These are phyloP conservation scores for Colletotrichum magnum DNA, from an alignment of 2,329 filamentous ascomycete species.

Conservation along the genomic window DNA sequence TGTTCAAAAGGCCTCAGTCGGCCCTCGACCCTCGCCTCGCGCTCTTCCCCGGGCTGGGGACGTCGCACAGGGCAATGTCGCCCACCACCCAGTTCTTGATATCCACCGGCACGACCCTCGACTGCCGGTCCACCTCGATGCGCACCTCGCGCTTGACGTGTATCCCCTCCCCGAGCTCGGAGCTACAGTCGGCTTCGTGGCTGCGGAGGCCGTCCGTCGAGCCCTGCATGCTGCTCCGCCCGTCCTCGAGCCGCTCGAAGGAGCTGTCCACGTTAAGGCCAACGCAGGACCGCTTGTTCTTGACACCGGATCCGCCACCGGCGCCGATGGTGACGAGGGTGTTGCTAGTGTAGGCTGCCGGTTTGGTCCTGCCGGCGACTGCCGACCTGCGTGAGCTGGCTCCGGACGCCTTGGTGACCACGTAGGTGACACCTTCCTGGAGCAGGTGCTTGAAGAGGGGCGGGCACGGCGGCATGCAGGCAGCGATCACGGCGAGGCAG, in stretches of 20 bases:
- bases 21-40: no score
- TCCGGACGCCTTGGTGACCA: not conserved
- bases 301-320: not conserved
- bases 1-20: no score
- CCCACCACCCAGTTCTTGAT: slow-evolving; percentile 1
- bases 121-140: not conserved
- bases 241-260: not conserved
- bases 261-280: not conserved
- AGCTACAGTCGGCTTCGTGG: not conserved
- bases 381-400: not conserved
- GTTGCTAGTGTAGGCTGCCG: not conserved
- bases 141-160: not conserved
- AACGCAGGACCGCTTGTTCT: not conserved
- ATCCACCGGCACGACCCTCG: not conserved
- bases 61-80: not conserved
- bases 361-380: not conserved
- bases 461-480: slow-evolving; percentile 6
- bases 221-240: not conserved
- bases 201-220: not conserved
- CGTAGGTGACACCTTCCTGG: not conserved
- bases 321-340: not conserved
- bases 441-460: not conserved
- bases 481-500: slow-evolving; percentile 11
- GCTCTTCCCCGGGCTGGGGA: not conserved
- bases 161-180: not conserved